A percentile compares a stretch with the other conserved stretches of the same genome.
Conservation (phyloP, 108 stramenopile species). For the Stephanodiscus triporus region DNA sequence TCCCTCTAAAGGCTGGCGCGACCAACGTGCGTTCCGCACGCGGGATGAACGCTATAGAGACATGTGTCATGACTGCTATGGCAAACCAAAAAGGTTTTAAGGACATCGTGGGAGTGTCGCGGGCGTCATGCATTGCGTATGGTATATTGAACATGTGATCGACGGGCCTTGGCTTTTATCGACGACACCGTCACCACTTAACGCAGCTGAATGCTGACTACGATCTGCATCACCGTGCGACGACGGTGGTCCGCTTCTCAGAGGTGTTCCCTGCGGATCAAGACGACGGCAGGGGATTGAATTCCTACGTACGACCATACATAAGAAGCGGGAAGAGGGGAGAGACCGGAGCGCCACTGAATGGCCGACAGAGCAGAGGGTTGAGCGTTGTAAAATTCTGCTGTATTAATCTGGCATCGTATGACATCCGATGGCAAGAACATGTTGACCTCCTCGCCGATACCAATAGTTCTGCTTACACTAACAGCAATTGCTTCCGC, state of each 20-base stretch:
- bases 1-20: background rate
- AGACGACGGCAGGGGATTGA: too few species aligned
- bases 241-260: too few species aligned
- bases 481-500: conserved; percentile 2
- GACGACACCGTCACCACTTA: too few species aligned
- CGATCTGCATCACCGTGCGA: too few species aligned
- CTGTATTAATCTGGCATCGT: too few species aligned
- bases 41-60: conserved; percentile 4
- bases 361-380: too few species aligned
- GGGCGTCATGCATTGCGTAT: background rate
- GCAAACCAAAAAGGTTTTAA: background rate
- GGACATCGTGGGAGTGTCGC: background rate
- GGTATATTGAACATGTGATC: background rate
- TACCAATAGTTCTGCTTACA: background rate
- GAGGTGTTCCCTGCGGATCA: too few species aligned
- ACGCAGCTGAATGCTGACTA: too few species aligned
- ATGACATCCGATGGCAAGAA: background rate
- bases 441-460: background rate
- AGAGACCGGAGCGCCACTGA: too few species aligned
- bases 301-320: too few species aligned
- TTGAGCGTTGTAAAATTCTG: too few species aligned
- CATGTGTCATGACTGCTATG: background rate
- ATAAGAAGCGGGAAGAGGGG: too few species aligned
- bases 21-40: background rate
- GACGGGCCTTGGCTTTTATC: background rate